phyloP scores from a whole-genome alignment of 129 eudicot species.

The Arctium lappa region DNA sequence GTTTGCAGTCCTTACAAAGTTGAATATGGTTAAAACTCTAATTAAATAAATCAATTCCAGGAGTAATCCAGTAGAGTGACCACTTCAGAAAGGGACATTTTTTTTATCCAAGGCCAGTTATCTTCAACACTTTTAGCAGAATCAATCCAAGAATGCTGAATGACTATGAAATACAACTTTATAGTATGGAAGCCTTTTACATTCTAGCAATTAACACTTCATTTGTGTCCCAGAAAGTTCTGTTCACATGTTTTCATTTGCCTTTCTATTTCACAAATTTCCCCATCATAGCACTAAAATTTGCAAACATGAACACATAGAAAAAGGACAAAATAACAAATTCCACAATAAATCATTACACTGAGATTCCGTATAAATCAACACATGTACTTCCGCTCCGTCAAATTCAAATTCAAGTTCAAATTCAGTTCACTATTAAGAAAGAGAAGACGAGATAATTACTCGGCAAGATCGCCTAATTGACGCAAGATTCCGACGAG shows the following conservation, averaged over 20 bases:
- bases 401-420: conserved; percentile 3
- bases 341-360: conserved; percentile 1
- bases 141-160: neutral
- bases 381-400: neutral
- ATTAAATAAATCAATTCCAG: neutral
- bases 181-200: neutral
- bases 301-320: conserved; percentile 2
- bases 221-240: neutral
- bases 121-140: neutral
- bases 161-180: conserved; percentile 4
- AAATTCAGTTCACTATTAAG: neutral
- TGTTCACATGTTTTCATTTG: neutral
- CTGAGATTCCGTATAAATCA: conserved; percentile 1
- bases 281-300: neutral
- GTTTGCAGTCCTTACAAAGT: neutral
- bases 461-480: conserved; percentile 97
- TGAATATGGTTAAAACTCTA: neutral
- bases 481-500: conserved; percentile 96
- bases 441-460: neutral
- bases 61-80: neutral
- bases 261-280: neutral
- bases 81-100: neutral
- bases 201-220: conserved; percentile 7
- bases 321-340: neutral
- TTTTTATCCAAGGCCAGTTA: neutral